phyloP scores from a whole-genome alignment of 495 filamentous ascomycete species.

The Penicillium cinerascens region DNA sequence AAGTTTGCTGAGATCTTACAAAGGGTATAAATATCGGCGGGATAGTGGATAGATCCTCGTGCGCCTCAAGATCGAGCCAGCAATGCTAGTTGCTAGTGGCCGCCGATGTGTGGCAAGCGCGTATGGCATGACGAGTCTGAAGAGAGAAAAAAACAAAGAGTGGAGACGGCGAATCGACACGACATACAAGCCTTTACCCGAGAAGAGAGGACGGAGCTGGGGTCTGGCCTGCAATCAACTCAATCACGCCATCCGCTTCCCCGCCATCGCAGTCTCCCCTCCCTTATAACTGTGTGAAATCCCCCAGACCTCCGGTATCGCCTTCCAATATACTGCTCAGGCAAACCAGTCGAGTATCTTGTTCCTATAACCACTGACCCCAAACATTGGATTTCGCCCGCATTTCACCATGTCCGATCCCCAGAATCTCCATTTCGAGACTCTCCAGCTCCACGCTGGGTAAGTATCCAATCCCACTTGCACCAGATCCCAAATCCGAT shows the following conservation, averaged over 20 bases:
- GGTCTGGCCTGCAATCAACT: background rate
- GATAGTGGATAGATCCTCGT: background rate
- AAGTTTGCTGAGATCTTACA: background rate
- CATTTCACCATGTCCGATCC: conserved; percentile 32
- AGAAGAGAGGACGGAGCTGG: background rate
- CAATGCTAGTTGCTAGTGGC: background rate
- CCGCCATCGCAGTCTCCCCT: background rate
- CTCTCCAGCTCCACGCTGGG: conserved; percentile 96
- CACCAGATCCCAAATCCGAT: background rate
- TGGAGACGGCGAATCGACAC: background rate
- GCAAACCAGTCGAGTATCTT: background rate
- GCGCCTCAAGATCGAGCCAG: background rate
- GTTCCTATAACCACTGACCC: background rate
- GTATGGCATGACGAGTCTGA: background rate
- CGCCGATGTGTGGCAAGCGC: background rate
- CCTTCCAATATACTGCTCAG: background rate
- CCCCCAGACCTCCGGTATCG: background rate
- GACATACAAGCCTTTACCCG: background rate
- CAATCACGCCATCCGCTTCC: conserved; percentile 16
- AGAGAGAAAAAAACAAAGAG: background rate
- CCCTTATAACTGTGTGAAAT: background rate
- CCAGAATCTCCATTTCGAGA: conserved; percentile 65
- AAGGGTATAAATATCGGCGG: background rate
- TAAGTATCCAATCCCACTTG: conserved; percentile 36
- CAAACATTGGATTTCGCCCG: background rate